Evolutionary conservation across 1,284 basidiomycete species (phyloP).

Genomic region (Singerocomus rubriflavus): DNA sequence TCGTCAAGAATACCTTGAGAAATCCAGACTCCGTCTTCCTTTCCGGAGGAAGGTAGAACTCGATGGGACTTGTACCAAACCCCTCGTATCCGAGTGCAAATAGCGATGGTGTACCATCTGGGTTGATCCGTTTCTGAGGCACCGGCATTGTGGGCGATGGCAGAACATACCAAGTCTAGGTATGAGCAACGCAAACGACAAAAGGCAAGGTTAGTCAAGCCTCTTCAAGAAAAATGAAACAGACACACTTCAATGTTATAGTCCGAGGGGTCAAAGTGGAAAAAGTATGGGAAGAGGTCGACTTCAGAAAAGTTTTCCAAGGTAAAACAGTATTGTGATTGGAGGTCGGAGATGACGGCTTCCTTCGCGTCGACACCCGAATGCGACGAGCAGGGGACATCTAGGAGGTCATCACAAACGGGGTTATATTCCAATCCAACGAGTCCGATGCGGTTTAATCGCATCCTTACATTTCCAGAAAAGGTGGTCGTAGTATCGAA

Average conservation of each 20-base stretch:
- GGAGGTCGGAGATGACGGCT: constrained; percentile 15
- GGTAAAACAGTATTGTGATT: constrained; percentile 16
- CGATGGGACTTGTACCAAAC: constrained; percentile 22
- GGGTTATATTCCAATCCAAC: constrained; percentile 3
- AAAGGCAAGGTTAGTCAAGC: neutral
- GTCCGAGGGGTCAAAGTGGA: constrained; percentile 27
- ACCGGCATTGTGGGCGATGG: constrained; percentile 2
- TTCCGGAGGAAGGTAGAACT: constrained; percentile 16
- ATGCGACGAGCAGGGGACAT: neutral
- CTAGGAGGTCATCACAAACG: constrained; percentile 11
- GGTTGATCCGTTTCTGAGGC: constrained; percentile 8
- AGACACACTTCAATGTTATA: constrained; percentile 20
- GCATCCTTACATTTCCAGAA: constrained; percentile 10
- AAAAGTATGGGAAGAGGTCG: constrained; percentile 25
- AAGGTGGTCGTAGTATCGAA: constrained; percentile 7
- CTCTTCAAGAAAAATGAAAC: neutral
- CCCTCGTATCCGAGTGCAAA: constrained; percentile 24
- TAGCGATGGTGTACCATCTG: constrained; percentile 9
- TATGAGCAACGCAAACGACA: neutral
- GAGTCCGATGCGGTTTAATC: constrained; percentile 8
- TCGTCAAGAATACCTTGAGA: constrained; percentile 24
- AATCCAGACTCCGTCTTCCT: constrained; percentile 17
- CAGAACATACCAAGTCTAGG: constrained; percentile 21
- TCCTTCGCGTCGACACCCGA: constrained; percentile 8
- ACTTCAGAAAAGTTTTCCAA: constrained; percentile 18